These are phyloP conservation scores for Mucor saturninus DNA, from an alignment of 371 early-diverging fungal genomes.

Conservation along the genomic window DNA sequence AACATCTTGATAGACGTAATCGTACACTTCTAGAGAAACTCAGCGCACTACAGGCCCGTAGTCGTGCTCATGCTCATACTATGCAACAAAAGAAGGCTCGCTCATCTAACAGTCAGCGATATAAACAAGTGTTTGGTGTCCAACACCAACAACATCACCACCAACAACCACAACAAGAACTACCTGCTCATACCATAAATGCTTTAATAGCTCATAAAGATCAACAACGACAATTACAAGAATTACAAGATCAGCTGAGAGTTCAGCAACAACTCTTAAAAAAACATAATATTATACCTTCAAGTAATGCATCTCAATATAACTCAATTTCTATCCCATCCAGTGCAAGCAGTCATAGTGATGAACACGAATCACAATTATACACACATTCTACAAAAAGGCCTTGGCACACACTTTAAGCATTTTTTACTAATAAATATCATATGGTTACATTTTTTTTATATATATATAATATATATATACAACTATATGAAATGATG, in stretches of 20 bases:
- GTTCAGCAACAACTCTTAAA: slow-evolving; percentile 37
- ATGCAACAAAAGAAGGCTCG: slow-evolving; percentile 4
- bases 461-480: too few species aligned
- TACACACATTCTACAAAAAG: too few species aligned
- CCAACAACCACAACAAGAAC: slow-evolving; percentile 1
- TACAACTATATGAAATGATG: too few species aligned
- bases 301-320: neutral
- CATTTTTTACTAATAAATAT: too few species aligned
- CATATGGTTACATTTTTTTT: too few species aligned
- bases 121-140: neutral
- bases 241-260: slow-evolving; percentile 43
- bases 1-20: slow-evolving; percentile 56
- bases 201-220: slow-evolving; percentile 43
- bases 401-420: neutral
- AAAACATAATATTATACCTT: slow-evolving; percentile 26
- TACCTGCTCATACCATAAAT: slow-evolving; percentile 30
- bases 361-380: too few species aligned
- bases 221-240: slow-evolving; percentile 42
- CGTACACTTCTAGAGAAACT: slow-evolving; percentile 56
- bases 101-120: slow-evolving; percentile 8
- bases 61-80: slow-evolving; percentile 36
- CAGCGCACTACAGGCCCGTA: slow-evolving; percentile 49
- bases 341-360: too few species aligned
- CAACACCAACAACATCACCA: too few species aligned
- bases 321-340: too few species aligned